Evolutionary conservation across 2,329 filamentous ascomycete genomes (phyloP), one percentile per base, ranked within the genome.

Genomic region (Colletotrichum sp.): DNA sequence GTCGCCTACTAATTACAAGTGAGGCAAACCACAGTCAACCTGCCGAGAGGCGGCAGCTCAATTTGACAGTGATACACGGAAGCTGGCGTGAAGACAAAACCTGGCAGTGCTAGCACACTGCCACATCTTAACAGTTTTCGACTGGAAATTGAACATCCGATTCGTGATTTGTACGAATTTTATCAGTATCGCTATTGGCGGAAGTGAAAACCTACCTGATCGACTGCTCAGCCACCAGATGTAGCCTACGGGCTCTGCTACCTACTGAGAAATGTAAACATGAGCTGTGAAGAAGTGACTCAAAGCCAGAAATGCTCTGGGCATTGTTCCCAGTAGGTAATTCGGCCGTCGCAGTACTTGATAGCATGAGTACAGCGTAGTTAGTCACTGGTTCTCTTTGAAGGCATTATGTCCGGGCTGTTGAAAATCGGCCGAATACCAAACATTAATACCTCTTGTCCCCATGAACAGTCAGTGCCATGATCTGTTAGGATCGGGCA

Each of bases 91-190:
- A 43, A 43, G 18, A n/a, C 18, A 43, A 2, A n/a, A 10, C 39
- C 39, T 43, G 18, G 18, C 39, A 43, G 18, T 43, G 36, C 36
- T 43, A 9, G 36, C 18, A 48, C 18, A 48, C 39, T 48, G 43
- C n/a, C 43, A 1, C 43, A n/a, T 48, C 43, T 48, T n/a, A 0
- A 1, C 2, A n/a, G 39, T 43, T n/a, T n/a, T 43, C 39, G 18
- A 43, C 39, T 43, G 18, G 39, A 4, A 5, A n/a, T 43, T 43
- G 1, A 43, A n/a, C 2, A n/a, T 6, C 5, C 16, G 2, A 43
- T 43, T 43, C 16, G 18, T 5, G 16, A 43, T n/a, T 18, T 5
- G 18, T 4, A 43, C n/a, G 2, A 10, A 43, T 43, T 16, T n/a
- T 43, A 43, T 43, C 39, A 43, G 36, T 43, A 16, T 10, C 36